Base-by-base conservation (phyloP, 78 protist species). In the Emiliania huxleyi region DNA sequence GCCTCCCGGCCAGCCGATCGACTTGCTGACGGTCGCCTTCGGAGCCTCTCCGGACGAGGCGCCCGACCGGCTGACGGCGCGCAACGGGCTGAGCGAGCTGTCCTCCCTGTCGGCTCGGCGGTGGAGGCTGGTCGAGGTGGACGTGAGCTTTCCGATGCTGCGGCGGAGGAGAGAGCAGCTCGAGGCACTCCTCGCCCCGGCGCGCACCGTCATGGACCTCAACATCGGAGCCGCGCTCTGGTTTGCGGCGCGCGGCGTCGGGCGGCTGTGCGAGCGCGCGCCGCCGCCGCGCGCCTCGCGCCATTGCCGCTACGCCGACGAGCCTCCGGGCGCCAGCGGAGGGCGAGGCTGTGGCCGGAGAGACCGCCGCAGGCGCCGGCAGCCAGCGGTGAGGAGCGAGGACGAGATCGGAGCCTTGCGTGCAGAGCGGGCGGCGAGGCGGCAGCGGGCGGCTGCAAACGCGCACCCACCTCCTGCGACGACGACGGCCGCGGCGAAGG, bases 181-280 rank as follows among this genome's bases (percentile, higher is more conserved):
- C 93, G 90, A 2, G 87, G 73, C 11, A 45, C 87, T 90, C 35
- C 1, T 95, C 23, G 15, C 8, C 0, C 97, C 97, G 8, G 43
- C 81, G 23, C 38, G 29, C 46, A 96, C 98, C 0, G 95, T 95
- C 90, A 96, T 98, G 97, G 99, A 98, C 94, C 62, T 95, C 92
- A 98, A 96, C 92, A 97, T 98, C 40, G 98, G 96, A 25, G 45
- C 95, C 2, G 98, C 98, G 40, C 75, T 97, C 2, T 97, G 95
- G 96, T 96, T 95, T 56, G 97, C 97, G 11, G 52, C 84, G 37
- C 44, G 87, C 12, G 87, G n/a, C 4, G 23, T 1, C n/a, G 87
- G 87, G 43, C 71, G 2, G 35, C 6, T 87, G 21, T 6, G 8
- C 91, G 73, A 38, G n/a, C 37, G 35, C 5, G 69, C 71, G 48